Evolutionary conservation across 1,284 basidiomycete species (phyloP), one percentile per base, ranked within the genome.

Genomic region (Irpex sp.): DNA sequence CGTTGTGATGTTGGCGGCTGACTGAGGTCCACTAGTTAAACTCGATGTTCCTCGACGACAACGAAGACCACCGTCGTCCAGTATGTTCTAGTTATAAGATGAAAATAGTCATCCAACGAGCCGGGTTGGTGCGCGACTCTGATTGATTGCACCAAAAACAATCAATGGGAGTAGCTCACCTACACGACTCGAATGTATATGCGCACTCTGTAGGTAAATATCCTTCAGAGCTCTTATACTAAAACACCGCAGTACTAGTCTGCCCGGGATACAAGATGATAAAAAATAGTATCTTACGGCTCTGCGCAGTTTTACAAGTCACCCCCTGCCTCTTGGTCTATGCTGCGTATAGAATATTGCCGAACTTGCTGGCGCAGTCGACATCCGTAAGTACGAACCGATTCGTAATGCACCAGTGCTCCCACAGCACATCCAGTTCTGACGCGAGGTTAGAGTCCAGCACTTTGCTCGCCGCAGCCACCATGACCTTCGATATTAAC

Each of bases 141-240:
- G 67, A 67, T 58, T 56, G 32, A 56, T 67, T 56, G 44, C 67
- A 44, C 32, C 0, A 22, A n/a, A 49, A 38, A 18, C 65, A 67
- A 54, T 67, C 65, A 67, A 66, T 66, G 15, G 59, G 62, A 42
- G 62, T 64, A 42, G 62, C 38, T 32, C 62, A 64, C 38, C 62
- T 4, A 18, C 38, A 5, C 62, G 27, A 3, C 38, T 27, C 62
- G 32, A 54, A 54, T 38, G 32, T 2, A 2, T 2, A 38, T 38
- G 2, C 32, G 32, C 7, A 38, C 6, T 38, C 32, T 1, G 2
- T 38, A 38, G 3, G 45, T 11, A 49, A 11, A 49, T 49, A 18
- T 49, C 18, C 45, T 11, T 18, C 11, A 11, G 18, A 49, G 18
- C 45, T 13, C 45, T 49, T 11, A 49, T 49, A 49, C 18, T 18